Base-by-base conservation (phyloP, 2,329 filamentous ascomycete species). In the Sclerotinia sclerotiorum region DNA sequence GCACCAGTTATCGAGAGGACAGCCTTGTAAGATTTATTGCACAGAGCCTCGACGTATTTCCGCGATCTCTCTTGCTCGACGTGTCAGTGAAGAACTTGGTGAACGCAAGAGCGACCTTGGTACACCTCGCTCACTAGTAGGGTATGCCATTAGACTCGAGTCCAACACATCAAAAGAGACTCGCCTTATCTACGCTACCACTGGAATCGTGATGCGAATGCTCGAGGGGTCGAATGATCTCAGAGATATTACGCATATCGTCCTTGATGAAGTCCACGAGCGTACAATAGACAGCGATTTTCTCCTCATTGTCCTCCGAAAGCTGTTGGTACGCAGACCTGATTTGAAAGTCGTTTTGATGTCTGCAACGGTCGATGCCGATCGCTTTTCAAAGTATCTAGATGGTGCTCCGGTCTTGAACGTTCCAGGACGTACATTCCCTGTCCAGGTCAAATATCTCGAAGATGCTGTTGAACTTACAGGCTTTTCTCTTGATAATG, bases 231-330 rank as follows among this genome's bases (percentile, higher is more conserved):
- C 92, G 0, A 91, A 93, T 72, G 91, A 96, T 68, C 85, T 99
- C 55, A 86, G 88, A 68, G 94, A 97, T 72, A 89, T 99, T 65
- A 97, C 94, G 0, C 95, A 98, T 80, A 82, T 99, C 69, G 88
- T 99, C 57, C 88, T 99, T n/a, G 95, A 99, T 76, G 95, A 99
- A 79, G 94, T 98, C 2, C 95, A 99, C 77, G 95, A 99, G 79
- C 88, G 94, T 70, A 92, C 93, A 17, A 98, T 99, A 73, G 95
- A 99, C 77, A 97, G 94, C 68, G 95, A 99, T 78, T 97, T 99
- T 78, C 83, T 99, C 46, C 84, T 99, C 21, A 95, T 99, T 73
- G 91, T 98, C 1, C 84, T 99, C 63, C 92, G 92, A 76, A 91
- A 94, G 71, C 82, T 99, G 5, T 85, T 97, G 81, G 78, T 85